Evolutionary conservation across 1,139 yeast genomes (phyloP).

Genomic region (Cylindricascospora bacillispora): DNA sequence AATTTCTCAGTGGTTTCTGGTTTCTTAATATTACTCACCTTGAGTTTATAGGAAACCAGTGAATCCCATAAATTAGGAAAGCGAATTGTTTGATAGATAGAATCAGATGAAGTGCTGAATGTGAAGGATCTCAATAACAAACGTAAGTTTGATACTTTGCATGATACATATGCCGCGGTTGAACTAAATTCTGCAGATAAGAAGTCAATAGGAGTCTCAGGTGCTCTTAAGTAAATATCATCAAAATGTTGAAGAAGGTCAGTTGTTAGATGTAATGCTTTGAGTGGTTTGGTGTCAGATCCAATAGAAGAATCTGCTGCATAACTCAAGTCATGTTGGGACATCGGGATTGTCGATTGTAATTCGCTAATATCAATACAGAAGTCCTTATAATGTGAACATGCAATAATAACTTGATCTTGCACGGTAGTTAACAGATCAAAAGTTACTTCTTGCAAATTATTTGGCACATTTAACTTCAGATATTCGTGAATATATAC

Average conservation of each 20-base stretch:
- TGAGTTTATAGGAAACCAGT: slow-evolving; percentile 16
- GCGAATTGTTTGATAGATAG: slow-evolving; percentile 6
- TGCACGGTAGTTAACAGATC: background rate
- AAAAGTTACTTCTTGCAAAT: background rate
- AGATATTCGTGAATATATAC: background rate
- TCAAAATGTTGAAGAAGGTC: slow-evolving; percentile 32
- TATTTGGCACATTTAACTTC: background rate
- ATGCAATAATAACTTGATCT: background rate
- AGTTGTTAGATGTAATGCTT: slow-evolving; percentile 32
- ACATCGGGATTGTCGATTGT: slow-evolving; percentile 34
- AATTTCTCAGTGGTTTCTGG: slow-evolving; percentile 1
- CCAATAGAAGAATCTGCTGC: slow-evolving; percentile 42
- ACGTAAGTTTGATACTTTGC: background rate
- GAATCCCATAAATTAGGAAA: slow-evolving; percentile 22
- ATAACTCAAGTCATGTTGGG: slow-evolving; percentile 24
- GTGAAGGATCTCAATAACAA: slow-evolving; percentile 1
- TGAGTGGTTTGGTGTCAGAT: slow-evolving; percentile 35
- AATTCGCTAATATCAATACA: background rate
- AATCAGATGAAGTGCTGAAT: slow-evolving; percentile 1
- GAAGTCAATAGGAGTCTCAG: slow-evolving; percentile 27
- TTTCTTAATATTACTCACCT: slow-evolving; percentile 1
- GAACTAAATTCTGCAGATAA: slow-evolving; percentile 8
- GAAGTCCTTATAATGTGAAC: background rate
- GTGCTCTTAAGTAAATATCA: slow-evolving; percentile 33
- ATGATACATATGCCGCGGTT: no score